Percentiles rank a stretch among this genome's conserved stretches.
Conservation (phyloP, 1,284 basidiomycete species). For the Lignosus rhinocerotis region DNA sequence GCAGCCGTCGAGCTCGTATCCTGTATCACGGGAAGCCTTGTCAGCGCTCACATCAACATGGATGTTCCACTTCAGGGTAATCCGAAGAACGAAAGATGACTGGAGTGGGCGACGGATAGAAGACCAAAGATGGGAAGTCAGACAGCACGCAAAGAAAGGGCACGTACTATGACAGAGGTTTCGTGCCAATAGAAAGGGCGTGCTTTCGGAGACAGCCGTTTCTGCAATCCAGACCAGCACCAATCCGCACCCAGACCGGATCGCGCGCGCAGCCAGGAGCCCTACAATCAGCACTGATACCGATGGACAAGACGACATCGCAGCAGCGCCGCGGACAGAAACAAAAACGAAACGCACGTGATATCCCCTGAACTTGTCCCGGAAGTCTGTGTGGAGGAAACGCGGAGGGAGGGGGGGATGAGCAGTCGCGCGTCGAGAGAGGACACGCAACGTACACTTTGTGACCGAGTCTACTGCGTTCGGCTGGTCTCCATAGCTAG, state of each 20-base stretch:
- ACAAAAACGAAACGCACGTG: conserved; percentile 30
- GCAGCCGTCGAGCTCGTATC: conserved; percentile 35
- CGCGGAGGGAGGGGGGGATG: too few relatives aligned
- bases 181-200: conserved; percentile 36
- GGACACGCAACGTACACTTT: conserved; percentile 30
- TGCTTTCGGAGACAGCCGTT: conserved; percentile 32
- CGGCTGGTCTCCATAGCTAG: conserved; percentile 59
- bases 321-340: neutral
- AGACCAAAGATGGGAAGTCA: neutral
- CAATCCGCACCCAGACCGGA: too few relatives aligned
- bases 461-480: conserved; percentile 48
- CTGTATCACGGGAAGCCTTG: conserved; percentile 11
- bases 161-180: conserved; percentile 35
- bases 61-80: too few relatives aligned
- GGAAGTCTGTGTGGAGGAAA: conserved; percentile 28
- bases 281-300: too few relatives aligned
- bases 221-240: conserved; percentile 18
- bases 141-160: neutral
- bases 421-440: neutral
- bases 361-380: conserved; percentile 37
- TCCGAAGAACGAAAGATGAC: too few relatives aligned
- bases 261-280: too few relatives aligned
- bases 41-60: neutral
- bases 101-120: neutral
- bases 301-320: neutral